phyloP scores from a whole-genome alignment of 2,329 filamentous ascomycete species.

The Venturia asperata region DNA sequence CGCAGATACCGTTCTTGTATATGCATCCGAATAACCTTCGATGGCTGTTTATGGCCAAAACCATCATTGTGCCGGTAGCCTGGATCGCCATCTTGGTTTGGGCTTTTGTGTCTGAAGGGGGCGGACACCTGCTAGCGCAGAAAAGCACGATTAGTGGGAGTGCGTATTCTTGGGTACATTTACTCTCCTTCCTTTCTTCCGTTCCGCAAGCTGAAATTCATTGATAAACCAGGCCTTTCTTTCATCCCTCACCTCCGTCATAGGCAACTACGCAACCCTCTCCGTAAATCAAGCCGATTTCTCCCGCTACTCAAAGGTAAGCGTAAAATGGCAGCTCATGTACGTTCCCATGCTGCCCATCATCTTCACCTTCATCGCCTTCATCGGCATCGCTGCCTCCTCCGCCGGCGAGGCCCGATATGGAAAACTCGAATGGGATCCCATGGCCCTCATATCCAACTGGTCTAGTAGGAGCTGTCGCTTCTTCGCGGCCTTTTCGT shows the following conservation, averaged over 20 bases:
- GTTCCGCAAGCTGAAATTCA: too few species aligned
- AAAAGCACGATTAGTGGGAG: slow-evolving; percentile 41
- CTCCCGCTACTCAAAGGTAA: slow-evolving; percentile 44
- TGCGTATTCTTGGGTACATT: slow-evolving; percentile 45
- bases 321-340: slow-evolving; percentile 43
- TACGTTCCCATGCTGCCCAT: slow-evolving; percentile 47
- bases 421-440: slow-evolving; percentile 41
- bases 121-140: slow-evolving; percentile 42
- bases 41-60: slow-evolving; percentile 46
- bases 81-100: slow-evolving; percentile 58
- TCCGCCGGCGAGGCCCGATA: slow-evolving; percentile 48
- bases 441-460: slow-evolving; percentile 34
- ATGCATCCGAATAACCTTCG: slow-evolving; percentile 50
- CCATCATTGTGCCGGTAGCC: slow-evolving; percentile 47
- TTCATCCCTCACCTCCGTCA: slow-evolving; percentile 43
- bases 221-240: slow-evolving; percentile 31
- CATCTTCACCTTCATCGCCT: slow-evolving; percentile 41
- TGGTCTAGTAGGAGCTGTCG: slow-evolving; percentile 33
- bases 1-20: slow-evolving; percentile 49
- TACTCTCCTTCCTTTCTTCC: background rate
- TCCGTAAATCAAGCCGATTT: slow-evolving; percentile 54
- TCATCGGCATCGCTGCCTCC: slow-evolving; percentile 52
- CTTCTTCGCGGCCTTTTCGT: slow-evolving; percentile 38
- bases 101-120: slow-evolving; percentile 51
- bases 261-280: slow-evolving; percentile 46